phyloP scores from a whole-genome alignment of 2,329 filamentous ascomycete species.

The Diaporthe ilicicola region DNA sequence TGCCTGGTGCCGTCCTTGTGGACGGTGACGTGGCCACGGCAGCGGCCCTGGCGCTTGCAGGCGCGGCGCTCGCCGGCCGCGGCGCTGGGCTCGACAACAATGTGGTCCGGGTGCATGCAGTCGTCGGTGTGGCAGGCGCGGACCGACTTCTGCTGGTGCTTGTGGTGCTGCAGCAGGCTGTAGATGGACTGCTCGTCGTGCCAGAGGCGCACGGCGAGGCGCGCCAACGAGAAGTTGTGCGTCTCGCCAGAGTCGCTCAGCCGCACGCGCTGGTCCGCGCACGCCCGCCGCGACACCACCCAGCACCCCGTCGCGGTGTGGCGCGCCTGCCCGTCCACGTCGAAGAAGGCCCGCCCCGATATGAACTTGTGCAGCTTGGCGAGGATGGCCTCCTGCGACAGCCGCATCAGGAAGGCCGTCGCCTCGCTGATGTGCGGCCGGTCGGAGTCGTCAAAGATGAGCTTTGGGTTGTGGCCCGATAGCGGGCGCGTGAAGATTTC shows the following conservation, averaged over 20 bases:
- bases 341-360: conserved; percentile 6
- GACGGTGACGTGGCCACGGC: neutral
- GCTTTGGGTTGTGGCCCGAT: neutral
- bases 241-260: neutral
- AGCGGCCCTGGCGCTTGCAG: conserved; percentile 5
- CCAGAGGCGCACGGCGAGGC: conserved; percentile 22
- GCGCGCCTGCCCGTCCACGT: neutral
- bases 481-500: neutral
- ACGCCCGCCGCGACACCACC: neutral
- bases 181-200: conserved; percentile 23
- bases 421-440: conserved; percentile 8
- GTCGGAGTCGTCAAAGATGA: conserved; percentile 10
- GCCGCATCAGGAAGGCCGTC: conserved; percentile 18
- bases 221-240: conserved; percentile 5
- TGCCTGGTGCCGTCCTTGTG: conserved; percentile 26
- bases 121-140: neutral
- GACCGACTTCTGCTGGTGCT: conserved; percentile 1
- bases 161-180: conserved; percentile 13
- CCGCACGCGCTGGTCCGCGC: conserved; percentile 11
- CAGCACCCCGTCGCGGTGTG: conserved; percentile 22
- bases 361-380: neutral
- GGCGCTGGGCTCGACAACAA: conserved; percentile 9
- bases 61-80: neutral
- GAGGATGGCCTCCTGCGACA: neutral
- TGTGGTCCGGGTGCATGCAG: conserved; percentile 23